Evolutionary conservation across 108 stramenopile genomes (phyloP).

Genomic region (Fragilariopsis cylindrus): DNA sequence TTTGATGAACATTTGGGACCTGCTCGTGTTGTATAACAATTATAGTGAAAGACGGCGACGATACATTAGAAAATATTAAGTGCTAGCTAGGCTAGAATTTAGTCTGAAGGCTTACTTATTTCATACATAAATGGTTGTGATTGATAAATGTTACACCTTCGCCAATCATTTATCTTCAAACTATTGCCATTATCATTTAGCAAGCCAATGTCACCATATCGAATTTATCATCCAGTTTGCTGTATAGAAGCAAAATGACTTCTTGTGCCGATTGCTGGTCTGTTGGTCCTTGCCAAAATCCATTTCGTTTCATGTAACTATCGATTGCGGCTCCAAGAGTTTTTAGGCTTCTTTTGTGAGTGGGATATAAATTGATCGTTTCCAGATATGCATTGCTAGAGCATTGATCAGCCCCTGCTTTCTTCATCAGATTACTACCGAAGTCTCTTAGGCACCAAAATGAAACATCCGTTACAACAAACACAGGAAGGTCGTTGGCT

Average conservation of each 20-base stretch:
- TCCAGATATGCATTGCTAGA: constrained; percentile 20
- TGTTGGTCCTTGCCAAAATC: constrained; percentile 25
- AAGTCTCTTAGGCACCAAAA: constrained; percentile 59
- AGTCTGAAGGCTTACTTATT: too few relatives aligned
- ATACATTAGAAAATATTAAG: too few relatives aligned
- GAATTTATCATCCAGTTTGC: constrained; percentile 55
- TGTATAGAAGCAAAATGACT: constrained; percentile 45
- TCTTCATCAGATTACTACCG: constrained; percentile 48
- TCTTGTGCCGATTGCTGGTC: background rate
- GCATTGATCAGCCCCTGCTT: constrained; percentile 21
- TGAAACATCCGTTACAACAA: constrained; percentile 48
- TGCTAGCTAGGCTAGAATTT: too few relatives aligned
- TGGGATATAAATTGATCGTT: constrained; percentile 32
- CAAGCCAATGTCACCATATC: constrained; percentile 50
- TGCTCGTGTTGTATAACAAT: too few relatives aligned
- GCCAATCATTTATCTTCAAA: too few relatives aligned
- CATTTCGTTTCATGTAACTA: constrained; percentile 38
- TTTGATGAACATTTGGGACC: too few relatives aligned
- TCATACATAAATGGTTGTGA: too few relatives aligned
- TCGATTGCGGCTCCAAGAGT: constrained; percentile 54
- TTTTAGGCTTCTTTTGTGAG: constrained; percentile 48
- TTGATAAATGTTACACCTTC: too few relatives aligned
- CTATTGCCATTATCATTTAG: background rate
- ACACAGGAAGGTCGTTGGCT: constrained; percentile 34
- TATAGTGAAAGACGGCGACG: too few relatives aligned